phyloP scores from a whole-genome alignment of 1,284 basidiomycete species.

The Pulchroboletus neoregius region DNA sequence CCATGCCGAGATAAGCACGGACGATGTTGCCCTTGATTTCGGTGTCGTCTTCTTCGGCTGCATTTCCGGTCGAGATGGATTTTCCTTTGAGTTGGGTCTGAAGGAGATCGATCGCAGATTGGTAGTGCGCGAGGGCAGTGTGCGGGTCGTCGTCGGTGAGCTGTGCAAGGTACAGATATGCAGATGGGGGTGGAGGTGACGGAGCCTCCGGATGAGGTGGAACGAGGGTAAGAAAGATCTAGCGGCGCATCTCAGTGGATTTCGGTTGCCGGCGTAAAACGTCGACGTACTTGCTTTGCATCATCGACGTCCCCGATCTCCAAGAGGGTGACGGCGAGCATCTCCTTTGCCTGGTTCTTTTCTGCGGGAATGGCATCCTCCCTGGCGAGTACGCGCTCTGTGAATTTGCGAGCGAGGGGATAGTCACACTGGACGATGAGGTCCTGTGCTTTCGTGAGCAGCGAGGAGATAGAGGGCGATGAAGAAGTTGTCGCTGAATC shows the following conservation, averaged over 20 bases:
- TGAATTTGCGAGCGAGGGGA: constrained; percentile 73
- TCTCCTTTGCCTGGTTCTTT: constrained; percentile 74
- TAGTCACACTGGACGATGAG: constrained; percentile 83
- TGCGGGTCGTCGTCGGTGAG: constrained; percentile 75
- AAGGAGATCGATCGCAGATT: constrained; percentile 75
- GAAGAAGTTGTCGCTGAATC: constrained; percentile 14
- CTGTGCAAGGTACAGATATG: constrained; percentile 89
- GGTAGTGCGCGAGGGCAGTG: constrained; percentile 76
- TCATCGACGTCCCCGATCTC: constrained; percentile 73
- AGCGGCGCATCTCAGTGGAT: background rate
- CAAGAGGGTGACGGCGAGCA: constrained; percentile 72
- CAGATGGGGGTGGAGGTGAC: constrained; percentile 68
- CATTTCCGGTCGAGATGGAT: constrained; percentile 33
- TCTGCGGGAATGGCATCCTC: constrained; percentile 45
- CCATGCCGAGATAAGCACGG: constrained; percentile 85
- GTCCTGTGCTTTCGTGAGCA: constrained; percentile 73
- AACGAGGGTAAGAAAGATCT: constrained; percentile 67
- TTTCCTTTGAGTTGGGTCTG: constrained; percentile 69
- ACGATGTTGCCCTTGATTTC: constrained; percentile 75
- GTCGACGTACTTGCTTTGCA: constrained; percentile 62
- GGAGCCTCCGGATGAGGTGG: constrained; percentile 58
- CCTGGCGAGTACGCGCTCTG: constrained; percentile 63
- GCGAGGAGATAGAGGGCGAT: constrained; percentile 43
- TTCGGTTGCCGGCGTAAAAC: background rate
- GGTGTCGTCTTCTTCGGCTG: constrained; percentile 45